phyloP scores from a whole-genome alignment of 2,329 filamentous ascomycete genomes.

The Beauveria bassiana region DNA sequence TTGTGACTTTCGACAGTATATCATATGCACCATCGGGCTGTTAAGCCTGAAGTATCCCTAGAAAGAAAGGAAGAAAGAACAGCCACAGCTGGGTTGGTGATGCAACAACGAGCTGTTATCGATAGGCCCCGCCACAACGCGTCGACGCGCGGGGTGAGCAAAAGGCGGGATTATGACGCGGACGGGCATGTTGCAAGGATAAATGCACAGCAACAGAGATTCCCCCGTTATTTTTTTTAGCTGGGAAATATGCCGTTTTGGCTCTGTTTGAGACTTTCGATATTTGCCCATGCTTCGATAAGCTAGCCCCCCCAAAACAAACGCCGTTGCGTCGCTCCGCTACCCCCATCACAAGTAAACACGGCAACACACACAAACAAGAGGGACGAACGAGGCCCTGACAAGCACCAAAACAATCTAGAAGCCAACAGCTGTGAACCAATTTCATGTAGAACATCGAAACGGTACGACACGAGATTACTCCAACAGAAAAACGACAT shows the following conservation, averaged over 20 bases:
- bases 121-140: conserved; percentile 12
- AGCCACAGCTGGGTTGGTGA: not conserved
- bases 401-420: not conserved
- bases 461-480: not conserved
- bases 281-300: not conserved
- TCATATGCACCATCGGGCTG: not conserved
- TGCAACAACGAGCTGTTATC: not conserved
- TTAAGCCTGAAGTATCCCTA: not conserved
- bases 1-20: not conserved
- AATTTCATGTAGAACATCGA: not conserved
- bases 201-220: not conserved
- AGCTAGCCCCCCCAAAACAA: not conserved
- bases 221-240: not conserved
- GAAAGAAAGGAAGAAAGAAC: not conserved
- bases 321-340: not conserved
- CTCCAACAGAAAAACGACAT: not conserved
- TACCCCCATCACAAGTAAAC: conserved; percentile 1
- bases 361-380: not conserved
- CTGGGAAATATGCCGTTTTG: not conserved
- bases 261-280: not conserved
- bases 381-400: not conserved
- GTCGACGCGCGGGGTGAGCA: conserved; percentile 9
- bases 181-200: not conserved
- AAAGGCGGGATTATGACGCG: not conserved
- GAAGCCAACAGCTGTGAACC: not conserved